Evolutionary conservation across 306 rosid genomes (phyloP), one percentile per base, ranked within the genome.

Genomic region (Gastrolobium bilobum): DNA sequence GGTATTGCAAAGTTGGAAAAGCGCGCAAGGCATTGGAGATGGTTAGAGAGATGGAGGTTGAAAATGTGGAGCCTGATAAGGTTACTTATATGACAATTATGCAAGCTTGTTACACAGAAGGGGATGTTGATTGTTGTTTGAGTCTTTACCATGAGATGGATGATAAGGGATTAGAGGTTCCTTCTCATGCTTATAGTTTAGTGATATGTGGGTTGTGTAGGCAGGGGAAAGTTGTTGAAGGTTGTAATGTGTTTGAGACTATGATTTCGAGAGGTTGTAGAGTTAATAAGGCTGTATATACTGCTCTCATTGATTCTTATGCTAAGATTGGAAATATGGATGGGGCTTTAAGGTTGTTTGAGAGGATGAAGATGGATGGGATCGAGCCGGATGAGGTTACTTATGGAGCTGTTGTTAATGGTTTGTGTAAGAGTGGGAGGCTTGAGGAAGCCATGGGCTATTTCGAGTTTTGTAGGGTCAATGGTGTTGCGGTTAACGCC

Each of bases 71-170:
- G 7, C 93, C 96, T 14, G 96, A 95, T 86, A 94, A 87, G 86
- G 84, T 91, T 79, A 93, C 92, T 30, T 95, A 85, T 51, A 85
- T 87, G 93, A 89, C 91, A 13, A 30, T 93, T 46, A 91, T 95
- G 48, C 99, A 91, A 84, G 91, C 92, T 0, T 89, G 87, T 77
- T 93, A 93, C 80, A 62, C 80, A 0, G 90, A 87, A 71, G 91
- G 86, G 26, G 90, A 89, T 79, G 82, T 90, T 67, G 91, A 86
- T 83, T 58, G 75, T 52, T 90, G 98, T 78, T 71, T 90, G 89
- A 77, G 98, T 54, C 90, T 95, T 50, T 95, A 91, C 80, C 91
- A 90, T 63, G 99, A 93, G 84, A 87, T 95, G 92, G 88, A 74
- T 39, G 99, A 95, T 42, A 90, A 78, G 29, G 83, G 89, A 30